A percentile compares a stretch with the other conserved stretches of the same genome.
Conservation (phyloP, 78 protist species). For the Dictyostelium discoideum region dicty_2.7 NC_007089.4:4449001-4449500, state of each 20-base stretch:
- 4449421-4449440: too few species aligned
- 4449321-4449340: slow-evolving; percentile 40
- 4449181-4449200: slow-evolving; percentile 78
- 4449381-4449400: too few species aligned
- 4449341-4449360: slow-evolving; percentile 67
- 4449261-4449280: slow-evolving; percentile 73
- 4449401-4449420: too few species aligned
- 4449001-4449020: slow-evolving; percentile 76
- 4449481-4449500: background rate
- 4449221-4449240: slow-evolving; percentile 80
- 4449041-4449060: slow-evolving; percentile 54
- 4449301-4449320: slow-evolving; percentile 67
- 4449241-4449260: slow-evolving; percentile 68
- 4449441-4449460: too few species aligned
- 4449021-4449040: slow-evolving; percentile 71
- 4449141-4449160: slow-evolving; percentile 66
- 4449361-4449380: too few species aligned
- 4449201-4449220: slow-evolving; percentile 75
- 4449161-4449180: slow-evolving; percentile 76
- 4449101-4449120: slow-evolving; percentile 44
- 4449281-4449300: slow-evolving; percentile 58
- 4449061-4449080: slow-evolving; percentile 75
- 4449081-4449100: slow-evolving; percentile 69
- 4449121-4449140: background rate
- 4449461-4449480: background rate